Percentiles rank a stretch among this genome's conserved stretches.
Evolutionary conservation across 345 rosid genomes (phyloP).

Genomic region (Orychophragmus violaceus): DNA sequence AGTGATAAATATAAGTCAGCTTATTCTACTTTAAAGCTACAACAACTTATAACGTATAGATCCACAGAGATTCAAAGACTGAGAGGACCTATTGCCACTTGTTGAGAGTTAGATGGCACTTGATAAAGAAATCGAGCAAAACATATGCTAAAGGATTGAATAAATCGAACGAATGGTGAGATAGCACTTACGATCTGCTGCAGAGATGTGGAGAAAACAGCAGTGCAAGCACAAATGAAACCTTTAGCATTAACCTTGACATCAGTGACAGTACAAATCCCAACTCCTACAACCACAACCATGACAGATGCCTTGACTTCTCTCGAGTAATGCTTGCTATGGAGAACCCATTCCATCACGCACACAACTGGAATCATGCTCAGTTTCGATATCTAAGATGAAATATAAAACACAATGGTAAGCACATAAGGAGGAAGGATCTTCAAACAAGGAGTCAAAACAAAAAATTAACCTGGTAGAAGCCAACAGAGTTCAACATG

Average conservation of each 20-base stretch:
- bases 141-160: too few species aligned
- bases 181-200: conserved; percentile 86
- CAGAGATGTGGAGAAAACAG: conserved; percentile 74
- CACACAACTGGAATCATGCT: conserved; percentile 98
- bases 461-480: conserved; percentile 53
- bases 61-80: not conserved
- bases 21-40: not conserved
- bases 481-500: conserved; percentile 95
- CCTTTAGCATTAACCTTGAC: conserved; percentile 91
- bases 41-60: not conserved
- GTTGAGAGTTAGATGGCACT: too few species aligned
- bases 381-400: conserved; percentile 87
- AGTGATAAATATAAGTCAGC: not conserved
- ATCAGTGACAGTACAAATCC: conserved; percentile 93
- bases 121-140: too few species aligned
- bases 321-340: conserved; percentile 70
- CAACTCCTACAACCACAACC: conserved; percentile 89
- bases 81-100: not conserved
- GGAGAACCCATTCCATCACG: conserved; percentile 92
- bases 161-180: too few species aligned
- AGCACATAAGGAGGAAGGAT: too few species aligned
- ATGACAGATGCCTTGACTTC: conserved; percentile 73
- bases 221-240: conserved; percentile 71
- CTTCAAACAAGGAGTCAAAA: too few species aligned
- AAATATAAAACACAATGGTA: too few species aligned